Conservation (phyloP, 2,329 filamentous ascomycete species). For the Calonectria leucothoes region DNA sequence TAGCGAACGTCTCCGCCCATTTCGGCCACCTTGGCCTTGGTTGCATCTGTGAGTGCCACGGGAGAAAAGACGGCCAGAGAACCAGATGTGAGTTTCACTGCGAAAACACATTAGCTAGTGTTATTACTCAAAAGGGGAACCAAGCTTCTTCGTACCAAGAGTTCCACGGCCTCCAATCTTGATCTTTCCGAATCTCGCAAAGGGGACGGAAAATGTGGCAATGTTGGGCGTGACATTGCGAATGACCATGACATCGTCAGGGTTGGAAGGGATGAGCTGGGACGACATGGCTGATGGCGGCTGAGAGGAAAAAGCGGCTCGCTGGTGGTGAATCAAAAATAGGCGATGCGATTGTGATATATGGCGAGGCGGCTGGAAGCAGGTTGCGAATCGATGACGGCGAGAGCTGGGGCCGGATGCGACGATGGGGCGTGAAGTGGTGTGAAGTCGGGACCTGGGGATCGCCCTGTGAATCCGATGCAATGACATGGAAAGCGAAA, state of each 20-base stretch:
- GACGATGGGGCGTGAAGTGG: neutral
- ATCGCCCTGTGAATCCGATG: neutral
- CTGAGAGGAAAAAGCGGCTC: slow-evolving; percentile 24
- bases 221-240: slow-evolving; percentile 84
- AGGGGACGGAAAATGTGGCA: slow-evolving; percentile 84
- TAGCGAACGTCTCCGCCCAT: slow-evolving; percentile 81
- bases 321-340: neutral
- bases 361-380: neutral
- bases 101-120: slow-evolving; percentile 1
- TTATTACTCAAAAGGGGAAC: neutral
- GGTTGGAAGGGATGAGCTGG: slow-evolving; percentile 76
- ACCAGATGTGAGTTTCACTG: slow-evolving; percentile 83
- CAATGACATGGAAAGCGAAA: neutral
- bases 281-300: slow-evolving; percentile 62
- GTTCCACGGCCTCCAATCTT: slow-evolving; percentile 91
- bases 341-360: neutral
- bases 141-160: slow-evolving; percentile 67
- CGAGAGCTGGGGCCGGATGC: neutral
- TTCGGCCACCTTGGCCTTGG: slow-evolving; percentile 71
- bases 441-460: neutral
- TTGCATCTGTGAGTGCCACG: slow-evolving; percentile 82
- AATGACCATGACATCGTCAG: slow-evolving; percentile 89
- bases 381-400: neutral
- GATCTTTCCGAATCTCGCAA: slow-evolving; percentile 81
- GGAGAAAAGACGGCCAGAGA: slow-evolving; percentile 91